Evolutionary conservation across 2,329 filamentous ascomycete genomes (phyloP), one percentile per base, ranked within the genome.

Genomic region (Sporothrix phasma): DNA sequence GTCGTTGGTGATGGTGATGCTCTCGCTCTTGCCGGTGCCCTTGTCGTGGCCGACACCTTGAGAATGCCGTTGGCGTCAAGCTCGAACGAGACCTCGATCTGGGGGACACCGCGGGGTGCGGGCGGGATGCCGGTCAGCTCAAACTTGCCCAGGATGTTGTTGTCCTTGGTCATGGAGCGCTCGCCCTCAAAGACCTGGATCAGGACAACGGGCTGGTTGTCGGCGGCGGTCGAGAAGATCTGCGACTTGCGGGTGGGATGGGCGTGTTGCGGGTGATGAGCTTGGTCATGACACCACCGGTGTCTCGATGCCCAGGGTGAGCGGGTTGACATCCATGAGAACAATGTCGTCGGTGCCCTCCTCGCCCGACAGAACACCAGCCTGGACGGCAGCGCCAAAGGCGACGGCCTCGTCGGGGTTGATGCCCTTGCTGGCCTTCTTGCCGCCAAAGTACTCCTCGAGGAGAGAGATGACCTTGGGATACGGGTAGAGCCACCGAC

Each of bases 401-500:
- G 94, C 94, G 71, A 97, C 94, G 80, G 94, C 94, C 84, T 97
- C 94, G 75, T 99, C 94, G 72, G 94, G 94, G 86, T 97, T 97
- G 77, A 99, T 96, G 80, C 92, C 91, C 90, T 97, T 97, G 85
- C 89, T 92, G 72, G 92, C 92, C 84, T 94, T 92, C 90, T 97
- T 97, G 78, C 92, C 88, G 72, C 75, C 81, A 77, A 97, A 97
- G 85, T 85, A 97, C 79, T 97, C 92, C 83, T 97, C 92, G 70
- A 97, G 89, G 75, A 97, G 87, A 71, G 85, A 77, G 81, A 95
- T 89, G 70, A 97, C 92, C 89, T 97, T 97, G 94, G 93, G 71
- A 99, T 97, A 90, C 94, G 93, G 70, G 94, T 97, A 67, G 94
- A 97, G 79, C 94, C 94, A 87, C 94, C 94, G 68, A 97, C 93